A percentile compares a stretch with the other conserved stretches of the same genome.
phyloP scores from a whole-genome alignment of 1,139 yeast genomes.

The Debaryomyces sp. region DNA sequence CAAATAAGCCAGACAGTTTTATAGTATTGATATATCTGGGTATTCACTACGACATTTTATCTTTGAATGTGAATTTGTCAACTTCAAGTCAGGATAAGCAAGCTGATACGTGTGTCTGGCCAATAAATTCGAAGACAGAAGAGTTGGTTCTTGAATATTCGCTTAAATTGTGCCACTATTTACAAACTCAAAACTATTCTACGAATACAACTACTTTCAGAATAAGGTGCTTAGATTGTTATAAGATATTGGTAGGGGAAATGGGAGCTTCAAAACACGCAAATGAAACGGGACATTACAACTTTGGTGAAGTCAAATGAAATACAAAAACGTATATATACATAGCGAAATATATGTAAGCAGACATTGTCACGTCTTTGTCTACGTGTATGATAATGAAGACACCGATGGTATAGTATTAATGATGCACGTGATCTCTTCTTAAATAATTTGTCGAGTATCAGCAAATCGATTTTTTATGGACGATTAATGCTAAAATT shows the following conservation, averaged over 20 bases:
- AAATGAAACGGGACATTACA: conserved; percentile 59
- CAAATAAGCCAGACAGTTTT: conserved; percentile 36
- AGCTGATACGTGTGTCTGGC: conserved; percentile 44
- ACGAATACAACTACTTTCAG: conserved; percentile 69
- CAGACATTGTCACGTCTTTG: not conserved
- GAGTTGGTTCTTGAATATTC: conserved; percentile 40
- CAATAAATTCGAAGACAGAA: conserved; percentile 26
- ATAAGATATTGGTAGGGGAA: conserved; percentile 59
- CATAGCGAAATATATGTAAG: not conserved
- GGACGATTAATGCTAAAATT: conserved; percentile 1
- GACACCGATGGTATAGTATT: not conserved
- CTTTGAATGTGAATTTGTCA: conserved; percentile 35
- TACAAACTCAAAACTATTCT: conserved; percentile 59
- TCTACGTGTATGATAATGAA: not conserved
- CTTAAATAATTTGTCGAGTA: conserved; percentile 6
- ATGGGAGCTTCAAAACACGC: conserved; percentile 72
- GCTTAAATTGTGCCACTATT: conserved; percentile 40
- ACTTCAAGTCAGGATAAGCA: conserved; percentile 19
- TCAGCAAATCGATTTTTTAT: conserved; percentile 2
- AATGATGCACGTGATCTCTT: conserved; percentile 1
- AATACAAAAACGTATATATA: not conserved
- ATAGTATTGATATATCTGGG: conserved; percentile 68
- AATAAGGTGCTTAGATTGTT: conserved; percentile 62
- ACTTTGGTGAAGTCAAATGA: conserved; percentile 60
- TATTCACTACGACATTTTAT: conserved; percentile 73